Evolutionary conservation across 1,284 basidiomycete species (phyloP), one percentile per base, ranked within the genome.

Genomic region (Heterobasidion irregulare): DNA sequence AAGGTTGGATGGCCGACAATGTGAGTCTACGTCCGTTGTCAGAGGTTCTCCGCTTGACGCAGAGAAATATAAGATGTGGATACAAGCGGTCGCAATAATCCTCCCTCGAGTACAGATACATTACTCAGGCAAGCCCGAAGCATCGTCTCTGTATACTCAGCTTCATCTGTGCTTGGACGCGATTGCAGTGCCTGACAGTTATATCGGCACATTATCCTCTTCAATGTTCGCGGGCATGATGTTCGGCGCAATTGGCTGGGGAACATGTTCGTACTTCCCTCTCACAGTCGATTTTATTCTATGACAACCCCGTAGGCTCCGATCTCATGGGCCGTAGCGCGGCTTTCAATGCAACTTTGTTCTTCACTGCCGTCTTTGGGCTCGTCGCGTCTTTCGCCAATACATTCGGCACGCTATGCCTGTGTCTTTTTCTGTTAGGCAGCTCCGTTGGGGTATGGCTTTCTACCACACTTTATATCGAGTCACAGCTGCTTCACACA

Each of bases 221-320:
- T 83, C 84, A 8, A 88, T 92, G 78, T 92, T 94, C 68, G 84
- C 82, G 7, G 92, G 96, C 45, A 98, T 98, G 96, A 97, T 97
- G 92, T 69, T 98, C 56, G 95, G 95, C 4, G 93, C 94, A 0
- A 73, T 96, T 9, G 90, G 89, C 2, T 97, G 94, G 94, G 94
- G 94, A 52, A 86, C 89, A 33, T 89, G 89, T 88, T 61, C 55
- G 82, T 74, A 15, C 8, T 19, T 38, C 41, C 56, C 44, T 19
- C 63, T 10, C 58, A 46, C 38, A 38, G 12, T 44, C 13, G 7
- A 26, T 45, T 8, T 53, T 5, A 15, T 15, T 12, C 51, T 35
- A 50, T 35, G 9, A 49, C 16, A 33, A n/a, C n/a, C 15, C 47
- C 49, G 18, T 38, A 73, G 72, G 76, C 53, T 92, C 90, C 16